Evolutionary conservation across 805 yeast genomes (phyloP).

Genomic region (Ogataea sp.): DNA sequence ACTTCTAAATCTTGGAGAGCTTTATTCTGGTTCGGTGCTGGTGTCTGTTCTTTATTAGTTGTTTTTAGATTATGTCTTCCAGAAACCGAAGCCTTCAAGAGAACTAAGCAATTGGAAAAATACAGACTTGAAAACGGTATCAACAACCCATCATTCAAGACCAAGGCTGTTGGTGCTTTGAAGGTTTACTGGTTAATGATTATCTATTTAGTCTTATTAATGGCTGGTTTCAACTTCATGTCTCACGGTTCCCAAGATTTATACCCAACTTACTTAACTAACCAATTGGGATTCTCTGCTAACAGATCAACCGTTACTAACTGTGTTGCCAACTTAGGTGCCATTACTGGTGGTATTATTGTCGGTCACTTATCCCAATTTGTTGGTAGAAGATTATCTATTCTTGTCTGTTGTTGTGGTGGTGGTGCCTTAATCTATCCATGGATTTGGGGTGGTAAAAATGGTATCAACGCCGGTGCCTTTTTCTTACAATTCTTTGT

Average conservation of each 20-base stretch:
- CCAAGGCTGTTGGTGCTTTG: slow-evolving; percentile 27
- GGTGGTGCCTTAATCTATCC: slow-evolving; percentile 62
- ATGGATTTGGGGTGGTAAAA: slow-evolving; percentile 42
- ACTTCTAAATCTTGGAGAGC: slow-evolving; percentile 53
- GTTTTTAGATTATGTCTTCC: slow-evolving; percentile 35
- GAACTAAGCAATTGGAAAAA: slow-evolving; percentile 29
- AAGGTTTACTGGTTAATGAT: slow-evolving; percentile 51
- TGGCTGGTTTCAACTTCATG: slow-evolving; percentile 58
- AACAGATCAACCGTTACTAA: slow-evolving; percentile 47
- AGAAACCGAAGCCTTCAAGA: slow-evolving; percentile 45
- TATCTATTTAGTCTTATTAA: slow-evolving; percentile 46
- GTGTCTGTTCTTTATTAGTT: slow-evolving; percentile 36
- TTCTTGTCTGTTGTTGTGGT: slow-evolving; percentile 40
- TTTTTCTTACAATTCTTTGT: slow-evolving; percentile 57
- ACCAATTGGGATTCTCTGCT: slow-evolving; percentile 33
- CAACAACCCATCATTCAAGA: slow-evolving; percentile 23
- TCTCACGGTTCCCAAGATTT: slow-evolving; percentile 61
- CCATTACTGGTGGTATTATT: slow-evolving; percentile 45
- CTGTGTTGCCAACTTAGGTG: slow-evolving; percentile 52
- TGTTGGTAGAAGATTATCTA: slow-evolving; percentile 46
- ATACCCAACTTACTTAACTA: slow-evolving; percentile 45
- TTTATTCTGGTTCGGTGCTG: slow-evolving; percentile 64
- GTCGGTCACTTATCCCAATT: slow-evolving; percentile 50
- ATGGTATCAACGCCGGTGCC: slow-evolving; percentile 49
- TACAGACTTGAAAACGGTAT: slow-evolving; percentile 23